Conservation (phyloP, 768 basidiomycete genomes). For the Epithele typhae region DNA sequence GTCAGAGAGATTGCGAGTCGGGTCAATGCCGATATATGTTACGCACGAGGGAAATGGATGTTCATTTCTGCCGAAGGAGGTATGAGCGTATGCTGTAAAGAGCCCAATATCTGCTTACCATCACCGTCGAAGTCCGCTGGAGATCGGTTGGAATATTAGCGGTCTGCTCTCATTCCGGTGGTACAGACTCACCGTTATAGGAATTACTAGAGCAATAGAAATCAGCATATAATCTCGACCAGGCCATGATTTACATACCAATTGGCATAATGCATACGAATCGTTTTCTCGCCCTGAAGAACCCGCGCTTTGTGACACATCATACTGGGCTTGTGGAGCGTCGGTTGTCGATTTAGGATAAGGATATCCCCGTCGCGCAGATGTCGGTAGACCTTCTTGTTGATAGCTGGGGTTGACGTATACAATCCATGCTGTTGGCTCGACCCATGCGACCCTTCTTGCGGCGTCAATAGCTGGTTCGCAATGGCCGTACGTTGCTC, state of each 20-base stretch:
- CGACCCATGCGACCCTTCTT: constrained; percentile 58
- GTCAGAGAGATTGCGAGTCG: neutral
- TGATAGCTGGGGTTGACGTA: constrained; percentile 75
- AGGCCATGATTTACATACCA: constrained; percentile 62
- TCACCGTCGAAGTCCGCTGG: constrained; percentile 92
- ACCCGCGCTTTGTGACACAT: constrained; percentile 96
- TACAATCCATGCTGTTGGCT: constrained; percentile 51
- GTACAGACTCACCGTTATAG: constrained; percentile 71
- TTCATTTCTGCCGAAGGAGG: constrained; percentile 79
- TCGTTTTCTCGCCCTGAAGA: constrained; percentile 94
- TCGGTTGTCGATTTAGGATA: constrained; percentile 96
- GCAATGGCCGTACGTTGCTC: constrained; percentile 95
- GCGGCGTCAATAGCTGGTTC: constrained; percentile 90
- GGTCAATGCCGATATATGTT: constrained; percentile 10
- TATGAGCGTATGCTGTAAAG: neutral
- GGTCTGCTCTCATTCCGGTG: neutral
- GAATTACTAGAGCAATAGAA: constrained; percentile 65
- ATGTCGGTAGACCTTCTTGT: constrained; percentile 98
- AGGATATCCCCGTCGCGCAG: constrained; percentile 92
- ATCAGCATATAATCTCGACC: neutral
- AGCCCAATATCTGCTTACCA: constrained; percentile 39
- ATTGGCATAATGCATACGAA: constrained; percentile 99
- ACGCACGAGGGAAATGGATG: constrained; percentile 97
- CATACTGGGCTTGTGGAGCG: constrained; percentile 98
- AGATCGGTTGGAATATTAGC: neutral